Evolutionary conservation across 768 basidiomycete species (phyloP).

Genomic region (Suillus clintonianus): DNA sequence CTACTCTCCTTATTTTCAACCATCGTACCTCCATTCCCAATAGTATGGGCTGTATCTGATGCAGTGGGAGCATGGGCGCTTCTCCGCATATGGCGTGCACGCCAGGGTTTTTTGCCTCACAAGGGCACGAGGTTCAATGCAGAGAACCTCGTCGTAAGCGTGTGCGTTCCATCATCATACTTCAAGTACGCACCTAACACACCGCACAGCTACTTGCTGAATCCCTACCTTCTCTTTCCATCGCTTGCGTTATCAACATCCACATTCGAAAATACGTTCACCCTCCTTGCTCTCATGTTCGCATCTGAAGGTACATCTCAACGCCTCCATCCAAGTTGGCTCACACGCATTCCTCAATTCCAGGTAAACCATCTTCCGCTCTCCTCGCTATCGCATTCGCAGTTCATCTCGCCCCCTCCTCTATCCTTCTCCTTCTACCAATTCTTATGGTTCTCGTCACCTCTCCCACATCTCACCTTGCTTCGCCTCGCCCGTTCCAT

Average conservation of each 20-base stretch:
- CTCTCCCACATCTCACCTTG: constrained; percentile 66
- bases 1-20: too few species aligned
- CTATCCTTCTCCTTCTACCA: constrained; percentile 66
- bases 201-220: constrained; percentile 72
- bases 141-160: constrained; percentile 6
- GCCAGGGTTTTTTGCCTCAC: constrained; percentile 59
- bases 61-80: constrained; percentile 68
- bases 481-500: constrained; percentile 49
- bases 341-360: background rate
- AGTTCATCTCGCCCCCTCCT: constrained; percentile 72
- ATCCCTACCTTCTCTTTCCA: constrained; percentile 85
- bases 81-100: constrained; percentile 64
- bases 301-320: constrained; percentile 59
- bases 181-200: constrained; percentile 10
- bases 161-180: background rate
- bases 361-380: constrained; percentile 61
- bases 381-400: constrained; percentile 72
- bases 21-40: constrained; percentile 56
- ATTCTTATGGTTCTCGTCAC: constrained; percentile 63
- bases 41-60: constrained; percentile 75
- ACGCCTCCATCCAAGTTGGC: background rate
- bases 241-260: constrained; percentile 83
- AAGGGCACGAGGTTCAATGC: background rate
- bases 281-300: constrained; percentile 67
- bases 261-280: constrained; percentile 74